A percentile compares a stretch with the other conserved stretches of the same genome.
phyloP scores from a whole-genome alignment of 2,329 filamentous ascomycete genomes.

The Aspergillus flavus region DNA sequence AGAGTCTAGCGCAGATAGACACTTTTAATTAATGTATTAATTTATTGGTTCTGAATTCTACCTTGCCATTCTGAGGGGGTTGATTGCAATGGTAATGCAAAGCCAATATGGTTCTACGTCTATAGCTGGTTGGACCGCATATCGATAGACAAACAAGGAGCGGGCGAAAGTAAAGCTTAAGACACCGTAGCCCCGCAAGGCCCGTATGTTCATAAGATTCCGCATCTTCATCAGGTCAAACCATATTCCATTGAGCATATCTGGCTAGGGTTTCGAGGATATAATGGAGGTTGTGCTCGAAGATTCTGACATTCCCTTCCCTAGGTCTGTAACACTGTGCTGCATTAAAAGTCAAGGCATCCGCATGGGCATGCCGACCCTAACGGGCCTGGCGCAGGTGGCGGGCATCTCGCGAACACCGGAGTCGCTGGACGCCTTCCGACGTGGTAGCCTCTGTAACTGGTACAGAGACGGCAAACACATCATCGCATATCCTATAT shows the following conservation, averaged over 20 bases:
- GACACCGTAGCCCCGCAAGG: not conserved
- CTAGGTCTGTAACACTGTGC: not conserved
- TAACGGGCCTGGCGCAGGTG: slow-evolving; percentile 3
- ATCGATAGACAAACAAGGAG: not conserved
- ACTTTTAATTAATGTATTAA: not conserved
- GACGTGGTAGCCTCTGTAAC: not conserved
- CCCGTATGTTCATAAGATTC: not conserved
- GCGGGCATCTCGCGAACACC: not conserved
- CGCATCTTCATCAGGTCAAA: not conserved
- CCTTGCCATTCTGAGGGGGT: no score
- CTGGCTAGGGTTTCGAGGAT: not conserved
- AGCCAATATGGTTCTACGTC: not conserved
- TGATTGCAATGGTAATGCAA: no score
- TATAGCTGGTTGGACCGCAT: not conserved
- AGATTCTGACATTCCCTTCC: accelerated
- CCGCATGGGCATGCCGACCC: not conserved
- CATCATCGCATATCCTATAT: slow-evolving; percentile 8
- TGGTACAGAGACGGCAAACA: slow-evolving; percentile 9
- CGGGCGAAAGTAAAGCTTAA: not conserved
- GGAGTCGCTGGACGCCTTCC: not conserved
- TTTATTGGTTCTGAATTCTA: not conserved
- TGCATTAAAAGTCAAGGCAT: not conserved
- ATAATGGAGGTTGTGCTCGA: not conserved
- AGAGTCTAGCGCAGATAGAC: not conserved
- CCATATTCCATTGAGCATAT: not conserved